Evolutionary conservation across 179 eudicot genomes (phyloP).

Genomic region (Beta macrorhiza): DNA sequence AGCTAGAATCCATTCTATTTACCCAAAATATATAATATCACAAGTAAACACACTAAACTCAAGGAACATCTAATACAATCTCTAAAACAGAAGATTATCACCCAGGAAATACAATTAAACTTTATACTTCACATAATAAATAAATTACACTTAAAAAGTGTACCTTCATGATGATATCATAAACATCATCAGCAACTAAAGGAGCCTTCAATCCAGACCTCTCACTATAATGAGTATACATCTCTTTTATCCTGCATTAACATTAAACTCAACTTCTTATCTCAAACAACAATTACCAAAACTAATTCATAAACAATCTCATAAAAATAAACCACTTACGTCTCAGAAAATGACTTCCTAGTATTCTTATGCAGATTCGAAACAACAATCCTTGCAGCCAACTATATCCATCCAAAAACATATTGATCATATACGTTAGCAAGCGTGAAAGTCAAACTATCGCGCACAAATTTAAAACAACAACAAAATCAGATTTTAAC

Average conservation of each 20-base stretch:
- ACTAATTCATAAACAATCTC: not conserved
- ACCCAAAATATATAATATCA: no score
- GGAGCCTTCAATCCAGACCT: constrained; percentile 82
- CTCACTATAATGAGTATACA: constrained; percentile 74
- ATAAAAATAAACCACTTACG: constrained; percentile 45
- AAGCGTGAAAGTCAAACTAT: not conserved
- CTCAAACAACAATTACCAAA: not conserved
- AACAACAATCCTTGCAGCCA: constrained; percentile 96
- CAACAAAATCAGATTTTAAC: not conserved
- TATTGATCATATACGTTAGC: not conserved
- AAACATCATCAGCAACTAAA: constrained; percentile 88
- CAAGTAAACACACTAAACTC: no score
- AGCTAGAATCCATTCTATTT: no score
- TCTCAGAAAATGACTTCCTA: constrained; percentile 85
- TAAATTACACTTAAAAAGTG: not conserved
- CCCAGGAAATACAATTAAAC: not conserved
- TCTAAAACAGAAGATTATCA: no score
- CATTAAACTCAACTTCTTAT: not conserved
- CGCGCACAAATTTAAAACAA: not conserved
- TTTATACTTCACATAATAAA: no score
- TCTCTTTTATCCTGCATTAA: constrained; percentile 66
- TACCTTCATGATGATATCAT: constrained; percentile 95
- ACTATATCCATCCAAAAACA: constrained; percentile 34
- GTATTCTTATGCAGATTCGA: constrained; percentile 98
- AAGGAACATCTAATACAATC: no score